Percentiles rank a stretch among this genome's conserved stretches.
phyloP scores from a whole-genome alignment of 78 protist species.

The Ministeria vibrans region DNA sequence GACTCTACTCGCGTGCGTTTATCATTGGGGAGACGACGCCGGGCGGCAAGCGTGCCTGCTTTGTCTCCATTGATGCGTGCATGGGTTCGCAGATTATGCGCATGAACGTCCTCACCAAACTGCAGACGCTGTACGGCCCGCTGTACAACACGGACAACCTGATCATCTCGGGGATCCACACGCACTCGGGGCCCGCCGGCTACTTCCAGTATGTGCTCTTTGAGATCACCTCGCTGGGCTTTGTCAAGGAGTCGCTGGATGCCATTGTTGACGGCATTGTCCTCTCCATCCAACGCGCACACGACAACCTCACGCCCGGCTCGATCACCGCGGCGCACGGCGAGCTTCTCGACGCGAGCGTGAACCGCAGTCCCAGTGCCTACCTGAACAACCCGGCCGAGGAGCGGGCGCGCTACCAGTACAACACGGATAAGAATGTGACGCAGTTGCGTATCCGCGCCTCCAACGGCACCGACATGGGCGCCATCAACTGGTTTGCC shows the following conservation, averaged over 20 bases:
- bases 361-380: slow-evolving; percentile 67
- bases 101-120: slow-evolving; percentile 21
- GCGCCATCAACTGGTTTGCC: slow-evolving; percentile 45
- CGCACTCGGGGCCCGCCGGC: slow-evolving; percentile 74
- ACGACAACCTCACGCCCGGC: slow-evolving; percentile 28
- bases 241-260: slow-evolving; percentile 45
- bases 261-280: slow-evolving; percentile 57
- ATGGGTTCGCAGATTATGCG: slow-evolving; percentile 47
- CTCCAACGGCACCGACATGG: slow-evolving; percentile 46
- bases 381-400: slow-evolving; percentile 56
- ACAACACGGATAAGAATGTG: slow-evolving; percentile 54
- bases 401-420: slow-evolving; percentile 50
- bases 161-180: slow-evolving; percentile 54
- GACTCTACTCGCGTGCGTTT: slow-evolving; percentile 49
- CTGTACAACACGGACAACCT: slow-evolving; percentile 45
- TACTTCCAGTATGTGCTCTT: slow-evolving; percentile 50
- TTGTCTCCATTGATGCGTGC: slow-evolving; percentile 47
- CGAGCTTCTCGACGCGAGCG: slow-evolving; percentile 38
- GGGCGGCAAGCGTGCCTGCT: slow-evolving; percentile 38
- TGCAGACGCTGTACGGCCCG: slow-evolving; percentile 20
- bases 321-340: slow-evolving; percentile 16
- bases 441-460: slow-evolving; percentile 39
- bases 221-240: slow-evolving; percentile 58
- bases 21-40: slow-evolving; percentile 25
- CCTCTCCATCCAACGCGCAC: slow-evolving; percentile 49